Base-by-base conservation (phyloP, 1,284 basidiomycete genomes). In the Volvariella surrecta region DNA sequence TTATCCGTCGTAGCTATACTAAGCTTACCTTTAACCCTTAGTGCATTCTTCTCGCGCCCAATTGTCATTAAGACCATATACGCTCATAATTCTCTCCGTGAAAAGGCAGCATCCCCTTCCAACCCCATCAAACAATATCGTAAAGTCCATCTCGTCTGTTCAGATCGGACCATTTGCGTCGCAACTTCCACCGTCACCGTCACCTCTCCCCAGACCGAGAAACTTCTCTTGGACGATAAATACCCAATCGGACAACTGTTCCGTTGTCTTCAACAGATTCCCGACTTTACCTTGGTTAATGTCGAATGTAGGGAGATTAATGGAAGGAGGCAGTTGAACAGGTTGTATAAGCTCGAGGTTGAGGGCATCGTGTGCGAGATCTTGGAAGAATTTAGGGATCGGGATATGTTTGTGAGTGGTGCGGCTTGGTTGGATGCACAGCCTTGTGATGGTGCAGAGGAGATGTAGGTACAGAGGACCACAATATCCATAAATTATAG, bases 161-260 rank as follows among this genome's bases (percentile, higher is more conserved):
- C 59, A 1, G 66, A 64, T 18, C 71, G 69, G 42, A 64, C 70
- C 13, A 68, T 79, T 41, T 82, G 80, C 55, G 60, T 72, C 22
- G 79, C 79, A 2, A 81, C 76, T 0, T 80, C 77, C 37, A 70
- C 66, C 2, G 77, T 83, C 37, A 71, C 67, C 37, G 70, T 82
- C 48, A 73, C 70, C 1, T 74, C 72, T 0, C 64, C 74, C 0
- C 58, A 63, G 20, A 67, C 67, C 50, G 79, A 76, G n/a, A 67
- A 67, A 43, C 67, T 80, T 32, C 77, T 83, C 57, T 65, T 84
- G 10, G 73, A 79, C 43, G 78, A 83, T 48, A 79, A 77, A 50
- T 83, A 73, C 46, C 77, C 78, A 10, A 78, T 84, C n/a, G 81
- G 82, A 1, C 81, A 84, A 56, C 73, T 79, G 49, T 82, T 83